Conservation (phyloP, 1,139 yeast genomes). For the Yamadazyma membranifaciens region DNA sequence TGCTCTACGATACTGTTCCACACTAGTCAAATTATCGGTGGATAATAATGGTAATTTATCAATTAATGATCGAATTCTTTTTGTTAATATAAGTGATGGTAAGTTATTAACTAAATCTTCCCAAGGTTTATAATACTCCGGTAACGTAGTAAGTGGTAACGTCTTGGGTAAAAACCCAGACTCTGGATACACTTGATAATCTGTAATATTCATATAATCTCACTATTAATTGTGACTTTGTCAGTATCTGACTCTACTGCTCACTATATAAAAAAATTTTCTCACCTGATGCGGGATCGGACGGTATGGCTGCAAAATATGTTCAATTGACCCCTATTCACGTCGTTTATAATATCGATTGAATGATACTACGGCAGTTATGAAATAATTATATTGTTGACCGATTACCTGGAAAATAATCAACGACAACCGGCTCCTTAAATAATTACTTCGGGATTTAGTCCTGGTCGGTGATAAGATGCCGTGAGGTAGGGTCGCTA, state of each 20-base stretch:
- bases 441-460: too few species aligned
- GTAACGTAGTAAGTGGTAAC: conserved; percentile 60
- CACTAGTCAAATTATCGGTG: conserved; percentile 40
- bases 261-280: not conserved
- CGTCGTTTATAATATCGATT: too few species aligned
- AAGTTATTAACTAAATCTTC: conserved; percentile 63
- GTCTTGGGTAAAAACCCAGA: conserved; percentile 79
- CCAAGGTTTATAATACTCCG: conserved; percentile 75
- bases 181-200: conserved; percentile 65
- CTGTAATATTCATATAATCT: conserved; percentile 30
- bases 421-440: too few species aligned
- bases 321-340: too few species aligned
- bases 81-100: conserved; percentile 71
- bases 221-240: conserved; percentile 1
- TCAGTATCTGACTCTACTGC: not conserved
- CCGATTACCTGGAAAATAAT: too few species aligned
- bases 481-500: too few species aligned
- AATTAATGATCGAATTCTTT: conserved; percentile 55
- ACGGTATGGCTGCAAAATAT: conserved; percentile 1
- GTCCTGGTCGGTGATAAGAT: too few species aligned
- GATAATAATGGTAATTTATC: conserved; percentile 59
- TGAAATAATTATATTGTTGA: too few species aligned
- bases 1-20: conserved; percentile 69
- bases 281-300: conserved; percentile 8
- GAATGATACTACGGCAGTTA: too few species aligned